Evolutionary conservation across 495 filamentous ascomycete species (phyloP).

Genomic region (Penicillium coffeae): DNA sequence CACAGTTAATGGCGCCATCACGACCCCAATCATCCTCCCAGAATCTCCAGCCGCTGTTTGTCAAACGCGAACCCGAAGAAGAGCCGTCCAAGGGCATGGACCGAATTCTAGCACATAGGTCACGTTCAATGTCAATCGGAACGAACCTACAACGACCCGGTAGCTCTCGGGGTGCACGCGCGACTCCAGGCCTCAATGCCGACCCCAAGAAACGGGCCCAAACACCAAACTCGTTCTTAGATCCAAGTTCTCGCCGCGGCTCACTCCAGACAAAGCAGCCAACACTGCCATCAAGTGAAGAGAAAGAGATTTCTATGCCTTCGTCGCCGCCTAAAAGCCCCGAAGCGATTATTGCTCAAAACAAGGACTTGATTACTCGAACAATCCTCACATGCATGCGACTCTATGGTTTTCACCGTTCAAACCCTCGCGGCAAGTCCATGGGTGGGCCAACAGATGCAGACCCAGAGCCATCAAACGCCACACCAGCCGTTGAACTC

Average conservation of each 20-base stretch:
- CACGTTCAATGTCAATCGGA: slow-evolving; percentile 38
- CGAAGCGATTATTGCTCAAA: slow-evolving; percentile 37
- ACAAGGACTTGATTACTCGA: slow-evolving; percentile 41
- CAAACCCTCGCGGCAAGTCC: slow-evolving; percentile 24
- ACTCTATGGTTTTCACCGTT: slow-evolving; percentile 56
- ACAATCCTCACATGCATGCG: slow-evolving; percentile 62
- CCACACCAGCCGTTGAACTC: slow-evolving; percentile 11
- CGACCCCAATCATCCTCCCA: slow-evolving; percentile 32
- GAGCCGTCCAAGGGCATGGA: slow-evolving; percentile 26
- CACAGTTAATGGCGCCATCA: slow-evolving; percentile 50
- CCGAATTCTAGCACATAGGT: slow-evolving; percentile 28
- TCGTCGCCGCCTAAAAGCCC: slow-evolving; percentile 25
- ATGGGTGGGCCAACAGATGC: slow-evolving; percentile 5
- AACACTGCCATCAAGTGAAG: slow-evolving; percentile 14
- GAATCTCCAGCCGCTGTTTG: slow-evolving; percentile 30
- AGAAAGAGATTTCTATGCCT: slow-evolving; percentile 13
- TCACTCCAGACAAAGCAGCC: slow-evolving; percentile 14
- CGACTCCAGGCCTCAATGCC: slow-evolving; percentile 4
- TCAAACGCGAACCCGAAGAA: slow-evolving; percentile 43
- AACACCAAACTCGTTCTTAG: slow-evolving; percentile 29
- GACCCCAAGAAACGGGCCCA: slow-evolving; percentile 23
- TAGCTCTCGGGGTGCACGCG: slow-evolving; percentile 16
- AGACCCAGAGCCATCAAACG: slow-evolving; percentile 14
- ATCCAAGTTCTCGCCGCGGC: slow-evolving; percentile 13
- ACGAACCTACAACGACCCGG: slow-evolving; percentile 25